Evolutionary conservation across 805 yeast species (phyloP), one percentile per base, ranked within the genome.

Genomic region (Saturnispora diversa): DNA sequence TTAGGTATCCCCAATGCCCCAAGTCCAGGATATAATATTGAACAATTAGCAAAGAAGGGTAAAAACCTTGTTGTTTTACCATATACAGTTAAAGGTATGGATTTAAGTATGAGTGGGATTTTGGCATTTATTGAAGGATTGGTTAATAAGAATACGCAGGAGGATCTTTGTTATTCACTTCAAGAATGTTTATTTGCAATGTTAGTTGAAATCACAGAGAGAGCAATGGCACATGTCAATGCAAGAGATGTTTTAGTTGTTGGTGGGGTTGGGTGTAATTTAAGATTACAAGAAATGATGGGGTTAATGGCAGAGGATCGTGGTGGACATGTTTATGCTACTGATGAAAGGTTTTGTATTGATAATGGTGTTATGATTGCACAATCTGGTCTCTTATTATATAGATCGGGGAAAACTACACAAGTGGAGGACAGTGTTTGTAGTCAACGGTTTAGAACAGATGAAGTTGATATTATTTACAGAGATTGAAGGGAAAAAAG

Each of bases 351-450:
- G 44, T 90, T 92, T 57, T 92, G 98, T 62, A 92, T 92, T 32
- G 98, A 92, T 58, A 92, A 92, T 55, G 98, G 98, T 9, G 92
- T 90, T 28, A 92, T 92, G 98, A 92, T 92, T 53, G 98, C 98
- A 0, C 98, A 92, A 54, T 97, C 98, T 0, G 98, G 98, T 0
- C 64, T 92, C 35, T 59, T 92, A 44, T 84, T 83, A 39, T 87
- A 77, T 55, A 69, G 97, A 50, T 82, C 80, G 70, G 96, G 97
- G 1, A 77, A 75, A 42, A 74, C 75, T 2, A 70, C 64, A 20
- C 69, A 66, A 6, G 51, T 90, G 36, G 57, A 65, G 21, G 75
- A 84, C 42, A 82, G 95, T 1, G 88, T 84, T 2, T 92, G 96
- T 50, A 83, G 95, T 0, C 98, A 92, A 60, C 72, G 92, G 55